These are phyloP conservation scores for Simmondsia chinensis DNA, from an alignment of 148 eudicot species.

Conservation along the genomic window DNA sequence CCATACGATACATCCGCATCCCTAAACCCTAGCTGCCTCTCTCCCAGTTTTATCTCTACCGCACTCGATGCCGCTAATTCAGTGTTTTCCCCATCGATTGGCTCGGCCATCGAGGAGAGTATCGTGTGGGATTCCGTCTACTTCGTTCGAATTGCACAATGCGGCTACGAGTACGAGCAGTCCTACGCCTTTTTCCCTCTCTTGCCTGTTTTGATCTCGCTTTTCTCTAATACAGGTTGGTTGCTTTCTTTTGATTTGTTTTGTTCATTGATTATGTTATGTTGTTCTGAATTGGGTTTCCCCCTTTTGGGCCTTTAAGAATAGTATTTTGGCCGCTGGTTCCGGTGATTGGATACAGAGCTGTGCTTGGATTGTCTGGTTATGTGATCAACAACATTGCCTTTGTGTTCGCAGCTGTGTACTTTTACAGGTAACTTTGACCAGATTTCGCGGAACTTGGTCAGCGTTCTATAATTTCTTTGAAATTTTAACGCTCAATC, in stretches of 20 bases:
- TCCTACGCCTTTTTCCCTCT: constrained; percentile 86
- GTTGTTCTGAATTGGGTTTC: background rate
- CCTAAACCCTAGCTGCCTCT: constrained; percentile 69
- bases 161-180: constrained; percentile 94
- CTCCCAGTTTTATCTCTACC: constrained; percentile 4
- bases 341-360: constrained; percentile 81
- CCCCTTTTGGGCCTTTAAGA: background rate
- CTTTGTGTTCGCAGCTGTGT: constrained; percentile 68
- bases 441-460: too few species aligned
- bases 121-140: constrained; percentile 92
- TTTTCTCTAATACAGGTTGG: constrained; percentile 49
- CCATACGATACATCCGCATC: constrained; percentile 94
- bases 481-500: too few species aligned
- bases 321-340: constrained; percentile 71
- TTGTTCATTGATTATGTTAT: background rate
- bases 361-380: constrained; percentile 83
- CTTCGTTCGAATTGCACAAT: constrained; percentile 61
- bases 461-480: background rate
- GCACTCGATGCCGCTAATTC: background rate
- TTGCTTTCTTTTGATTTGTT: background rate
- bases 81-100: constrained; percentile 44
- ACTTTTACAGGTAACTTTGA: constrained; percentile 57
- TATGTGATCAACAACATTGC: constrained; percentile 66
- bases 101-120: constrained; percentile 48
- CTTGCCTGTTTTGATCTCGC: constrained; percentile 41